These are phyloP conservation scores for Vigna nakashimae DNA, from an alignment of 306 rosid species.

Conservation along the genomic window DNA sequence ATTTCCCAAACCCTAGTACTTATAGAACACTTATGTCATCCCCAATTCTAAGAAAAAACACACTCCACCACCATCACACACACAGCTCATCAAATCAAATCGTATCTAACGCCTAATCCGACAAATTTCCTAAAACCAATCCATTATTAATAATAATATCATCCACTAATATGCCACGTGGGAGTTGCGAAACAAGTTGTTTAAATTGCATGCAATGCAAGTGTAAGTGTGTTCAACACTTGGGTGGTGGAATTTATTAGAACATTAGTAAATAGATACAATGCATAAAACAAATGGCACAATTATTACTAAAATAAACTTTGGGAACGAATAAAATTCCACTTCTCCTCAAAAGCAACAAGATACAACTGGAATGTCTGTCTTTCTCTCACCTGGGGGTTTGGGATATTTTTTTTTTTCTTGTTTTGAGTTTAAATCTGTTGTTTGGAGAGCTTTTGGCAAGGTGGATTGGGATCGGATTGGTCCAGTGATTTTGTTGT, in stretches of 20 bases:
- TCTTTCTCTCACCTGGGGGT: slow-evolving; percentile 57
- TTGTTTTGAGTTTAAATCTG: slow-evolving; percentile 32
- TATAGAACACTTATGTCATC: not conserved
- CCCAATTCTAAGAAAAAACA: too few relatives aligned
- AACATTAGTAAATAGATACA: not conserved
- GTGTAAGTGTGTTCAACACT: slow-evolving; percentile 36
- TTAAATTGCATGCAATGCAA: slow-evolving; percentile 64
- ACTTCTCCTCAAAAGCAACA: slow-evolving; percentile 99
- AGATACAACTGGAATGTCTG: slow-evolving; percentile 97
- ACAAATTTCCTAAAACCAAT: slow-evolving; percentile 43
- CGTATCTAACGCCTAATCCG: slow-evolving; percentile 49
- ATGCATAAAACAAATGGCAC: slow-evolving; percentile 36
- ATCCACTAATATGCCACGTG: slow-evolving; percentile 73
- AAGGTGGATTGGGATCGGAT: slow-evolving; percentile 57
- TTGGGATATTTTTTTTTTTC: slow-evolving; percentile 42
- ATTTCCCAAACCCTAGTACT: slow-evolving; percentile 58
- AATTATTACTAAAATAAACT: slow-evolving; percentile 56
- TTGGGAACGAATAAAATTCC: slow-evolving; percentile 61
- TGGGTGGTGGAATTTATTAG: not conserved
- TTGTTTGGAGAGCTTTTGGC: slow-evolving; percentile 45
- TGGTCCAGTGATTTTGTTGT: slow-evolving; percentile 73
- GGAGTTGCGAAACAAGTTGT: slow-evolving; percentile 54
- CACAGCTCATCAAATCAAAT: slow-evolving; percentile 38
- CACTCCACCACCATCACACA: too few relatives aligned
- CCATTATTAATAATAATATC: slow-evolving; percentile 30